Evolutionary conservation across 768 basidiomycete species (phyloP), one percentile per base, ranked within the genome.

Genomic region (Lactifluus volemus): DNA sequence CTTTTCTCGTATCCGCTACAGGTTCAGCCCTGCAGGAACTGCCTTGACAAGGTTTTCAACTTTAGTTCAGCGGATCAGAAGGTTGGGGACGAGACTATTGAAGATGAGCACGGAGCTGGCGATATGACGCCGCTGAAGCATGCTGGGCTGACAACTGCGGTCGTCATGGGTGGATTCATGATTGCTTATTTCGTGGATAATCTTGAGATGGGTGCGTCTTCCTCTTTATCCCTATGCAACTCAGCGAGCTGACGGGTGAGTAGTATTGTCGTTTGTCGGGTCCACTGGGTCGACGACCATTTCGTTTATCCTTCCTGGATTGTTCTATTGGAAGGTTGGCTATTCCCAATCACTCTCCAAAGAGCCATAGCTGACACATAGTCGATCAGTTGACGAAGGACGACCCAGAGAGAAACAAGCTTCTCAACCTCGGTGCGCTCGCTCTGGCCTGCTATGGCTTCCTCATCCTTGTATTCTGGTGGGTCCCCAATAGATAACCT

Each of bases 271-370:
- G 4, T 97, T 99, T 70, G 96, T 99, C 41, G 97, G 97, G 1
- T 88, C 93, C 25, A 98, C 94, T 1, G 97, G 97, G 12, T 96
- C 92, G 14, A 97, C 95, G 29, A 96, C 94, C 19, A 92, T 98
- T 60, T 94, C 92, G 1, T 98, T 98, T 75, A 97, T 98, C 68
- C 80, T 97, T 39, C 95, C 94, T 0, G 94, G 92, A 2, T 74
- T 94, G 53, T 89, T 97, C 70, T 97, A 90, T 76, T 98, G 92
- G 87, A 87, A 91, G 86, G 89, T 88, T 66, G 66, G 75, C 25
- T 58, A 15, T 44, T 21, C 1, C 42, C 34, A n/a, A 19, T 10
- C 38, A 14, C 30, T 15, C 12, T 39, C 32, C 36, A 19, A 25
- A 55, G 55, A 21, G 29, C 32, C 53, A 9, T 9, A 9, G 39